phyloP scores from a whole-genome alignment of 1,284 basidiomycete genomes.

The Ceratobasidium papillatum region DNA sequence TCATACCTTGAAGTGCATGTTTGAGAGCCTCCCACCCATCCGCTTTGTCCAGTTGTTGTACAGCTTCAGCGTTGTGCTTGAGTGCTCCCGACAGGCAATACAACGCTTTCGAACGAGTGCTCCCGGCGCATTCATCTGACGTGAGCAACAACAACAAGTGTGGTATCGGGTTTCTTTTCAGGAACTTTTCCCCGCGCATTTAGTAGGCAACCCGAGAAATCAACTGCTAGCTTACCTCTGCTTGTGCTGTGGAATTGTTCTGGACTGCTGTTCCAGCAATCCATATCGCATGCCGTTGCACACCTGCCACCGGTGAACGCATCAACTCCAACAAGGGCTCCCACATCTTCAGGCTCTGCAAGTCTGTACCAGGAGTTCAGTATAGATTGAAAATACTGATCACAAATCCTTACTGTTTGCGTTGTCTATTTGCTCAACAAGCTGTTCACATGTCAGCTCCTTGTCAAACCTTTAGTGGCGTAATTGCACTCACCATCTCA shows the following conservation, averaged over 20 bases:
- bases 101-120: slow-evolving; percentile 80
- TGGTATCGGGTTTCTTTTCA: slow-evolving; percentile 73
- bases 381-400: neutral
- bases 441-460: slow-evolving; percentile 57
- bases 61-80: slow-evolving; percentile 81
- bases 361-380: slow-evolving; percentile 60
- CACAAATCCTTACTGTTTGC: slow-evolving; percentile 74
- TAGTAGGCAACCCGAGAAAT: slow-evolving; percentile 12
- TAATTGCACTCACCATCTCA: slow-evolving; percentile 77
- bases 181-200: slow-evolving; percentile 63
- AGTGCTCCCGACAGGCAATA: slow-evolving; percentile 87
- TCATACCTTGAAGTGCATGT: slow-evolving; percentile 68
- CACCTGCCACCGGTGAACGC: slow-evolving; percentile 63
- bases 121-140: slow-evolving; percentile 57
- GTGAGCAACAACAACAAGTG: slow-evolving; percentile 70
- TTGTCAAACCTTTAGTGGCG: neutral
- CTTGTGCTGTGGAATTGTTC: slow-evolving; percentile 93
- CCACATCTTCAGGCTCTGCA: slow-evolving; percentile 89
- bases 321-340: slow-evolving; percentile 77
- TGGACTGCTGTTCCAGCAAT: slow-evolving; percentile 93
- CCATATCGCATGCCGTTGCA: slow-evolving; percentile 85
- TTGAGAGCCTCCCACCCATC: slow-evolving; percentile 78
- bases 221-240: slow-evolving; percentile 65
- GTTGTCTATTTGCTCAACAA: slow-evolving; percentile 95
- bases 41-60: slow-evolving; percentile 63